These are phyloP conservation scores for Lichtheimia ornata DNA, from an alignment of 371 early-diverging fungal genomes.

Conservation along the genomic window DNA sequence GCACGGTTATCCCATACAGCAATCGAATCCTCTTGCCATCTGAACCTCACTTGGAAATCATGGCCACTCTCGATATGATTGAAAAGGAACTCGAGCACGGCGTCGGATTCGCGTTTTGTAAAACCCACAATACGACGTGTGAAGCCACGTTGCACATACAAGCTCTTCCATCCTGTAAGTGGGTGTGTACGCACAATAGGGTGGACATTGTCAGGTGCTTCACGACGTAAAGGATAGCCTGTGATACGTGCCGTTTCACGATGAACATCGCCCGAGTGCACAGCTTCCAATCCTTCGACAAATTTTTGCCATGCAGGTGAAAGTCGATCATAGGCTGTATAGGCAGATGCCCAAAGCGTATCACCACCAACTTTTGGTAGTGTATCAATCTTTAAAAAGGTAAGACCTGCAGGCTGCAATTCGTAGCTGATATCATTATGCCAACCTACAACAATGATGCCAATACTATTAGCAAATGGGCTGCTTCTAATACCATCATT, in stretches of 20 bases:
- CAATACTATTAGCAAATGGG: too few species aligned
- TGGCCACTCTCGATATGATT: constrained; percentile 50
- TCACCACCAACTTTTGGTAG: constrained; percentile 61
- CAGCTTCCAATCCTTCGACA: constrained; percentile 61
- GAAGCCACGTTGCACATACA: constrained; percentile 63
- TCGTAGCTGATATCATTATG: constrained; percentile 70
- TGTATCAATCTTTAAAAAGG: constrained; percentile 55
- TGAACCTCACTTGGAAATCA: constrained; percentile 69
- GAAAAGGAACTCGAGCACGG: constrained; percentile 55
- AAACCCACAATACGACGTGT: constrained; percentile 61
- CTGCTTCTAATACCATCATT: too few species aligned
- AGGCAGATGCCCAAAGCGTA: constrained; percentile 59
- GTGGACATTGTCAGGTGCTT: constrained; percentile 44
- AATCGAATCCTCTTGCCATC: constrained; percentile 55
- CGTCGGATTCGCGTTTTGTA: constrained; percentile 56
- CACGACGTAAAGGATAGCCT: constrained; percentile 49
- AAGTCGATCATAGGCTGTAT: constrained; percentile 64
- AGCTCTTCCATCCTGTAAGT: constrained; percentile 66
- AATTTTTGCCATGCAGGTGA: constrained; percentile 55
- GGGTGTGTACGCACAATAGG: constrained; percentile 69
- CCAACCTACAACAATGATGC: constrained; percentile 23
- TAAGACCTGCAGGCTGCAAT: constrained; percentile 54
- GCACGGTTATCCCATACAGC: constrained; percentile 67
- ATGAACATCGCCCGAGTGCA: constrained; percentile 57
- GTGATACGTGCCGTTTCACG: constrained; percentile 30